Percentiles rank a stretch among this genome's conserved stretches.
These are phyloP conservation scores for Ceratocystis ficicola DNA, from an alignment of 2,329 filamentous ascomycete species.

Conservation along the genomic window DNA sequence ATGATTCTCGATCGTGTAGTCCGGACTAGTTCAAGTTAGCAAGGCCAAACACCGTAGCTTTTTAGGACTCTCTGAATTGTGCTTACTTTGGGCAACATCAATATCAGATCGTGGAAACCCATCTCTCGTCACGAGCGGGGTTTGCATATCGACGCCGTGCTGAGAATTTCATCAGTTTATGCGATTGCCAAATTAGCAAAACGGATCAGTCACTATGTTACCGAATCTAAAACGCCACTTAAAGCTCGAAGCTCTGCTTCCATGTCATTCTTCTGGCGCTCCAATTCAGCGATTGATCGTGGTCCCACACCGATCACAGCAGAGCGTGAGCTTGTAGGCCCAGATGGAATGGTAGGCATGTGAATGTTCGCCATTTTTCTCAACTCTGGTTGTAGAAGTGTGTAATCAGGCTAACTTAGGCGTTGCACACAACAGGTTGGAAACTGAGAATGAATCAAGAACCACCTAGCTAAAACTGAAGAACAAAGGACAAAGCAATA, in stretches of 20 bases:
- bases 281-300: constrained; percentile 65
- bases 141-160: constrained; percentile 92
- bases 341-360: constrained; percentile 54
- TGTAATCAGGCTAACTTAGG: background rate
- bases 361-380: constrained; percentile 44
- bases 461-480: too few relatives aligned
- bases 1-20: constrained; percentile 90
- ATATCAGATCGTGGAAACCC: constrained; percentile 89
- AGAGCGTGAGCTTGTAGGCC: constrained; percentile 52
- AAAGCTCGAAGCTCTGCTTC: constrained; percentile 81
- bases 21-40: constrained; percentile 44
- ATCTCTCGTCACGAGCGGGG: constrained; percentile 71
- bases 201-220: constrained; percentile 31
- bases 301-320: constrained; percentile 51
- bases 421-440: background rate
- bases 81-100: constrained; percentile 81
- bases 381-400: background rate
- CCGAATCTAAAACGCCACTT: constrained; percentile 76
- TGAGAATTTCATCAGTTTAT: constrained; percentile 31
- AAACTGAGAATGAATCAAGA: background rate
- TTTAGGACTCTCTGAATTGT: background rate
- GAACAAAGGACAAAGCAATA: too few relatives aligned
- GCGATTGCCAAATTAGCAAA: constrained; percentile 8
- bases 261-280: constrained; percentile 68
- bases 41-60: background rate